Conservation (phyloP, 257 asterid species). For the Voacanga thouarsii region DNA sequence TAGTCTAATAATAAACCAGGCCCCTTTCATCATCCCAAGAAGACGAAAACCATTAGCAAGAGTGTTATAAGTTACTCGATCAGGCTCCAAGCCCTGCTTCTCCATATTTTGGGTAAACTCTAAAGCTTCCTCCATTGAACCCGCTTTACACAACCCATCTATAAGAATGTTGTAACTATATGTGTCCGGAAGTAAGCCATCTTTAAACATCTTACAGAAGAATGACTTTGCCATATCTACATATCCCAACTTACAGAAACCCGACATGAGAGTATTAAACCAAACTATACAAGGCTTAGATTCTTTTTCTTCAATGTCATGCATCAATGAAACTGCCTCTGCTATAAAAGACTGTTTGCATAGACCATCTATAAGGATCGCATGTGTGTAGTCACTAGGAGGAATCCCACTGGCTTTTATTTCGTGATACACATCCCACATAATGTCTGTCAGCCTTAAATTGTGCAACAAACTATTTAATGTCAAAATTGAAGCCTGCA, state of each 20-base stretch:
- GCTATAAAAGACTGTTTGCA: constrained; percentile 59
- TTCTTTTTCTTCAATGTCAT: constrained; percentile 32
- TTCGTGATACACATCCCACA: constrained; percentile 51
- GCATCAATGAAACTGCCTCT: constrained; percentile 58
- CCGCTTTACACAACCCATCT: constrained; percentile 58
- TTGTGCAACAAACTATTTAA: constrained; percentile 61
- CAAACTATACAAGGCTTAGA: constrained; percentile 47
- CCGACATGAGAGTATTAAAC: constrained; percentile 64
- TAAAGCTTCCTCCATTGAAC: constrained; percentile 72
- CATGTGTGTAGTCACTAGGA: constrained; percentile 51
- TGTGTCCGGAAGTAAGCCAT: constrained; percentile 59
- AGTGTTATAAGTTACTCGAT: constrained; percentile 59
- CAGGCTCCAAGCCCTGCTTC: constrained; percentile 66
- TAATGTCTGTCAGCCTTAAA: constrained; percentile 49
- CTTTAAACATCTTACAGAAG: constrained; percentile 65
- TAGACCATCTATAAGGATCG: constrained; percentile 64
- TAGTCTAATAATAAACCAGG: constrained; percentile 31
- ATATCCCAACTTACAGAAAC: constrained; percentile 63
- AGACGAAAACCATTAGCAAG: constrained; percentile 67
- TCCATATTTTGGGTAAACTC: constrained; percentile 57
- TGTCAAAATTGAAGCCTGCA: constrained; percentile 56
- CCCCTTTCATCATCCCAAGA: constrained; percentile 55
- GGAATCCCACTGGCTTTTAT: constrained; percentile 41
- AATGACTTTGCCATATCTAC: constrained; percentile 59
- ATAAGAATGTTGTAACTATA: constrained; percentile 70